Evolutionary conservation across 345 rosid genomes (phyloP).

Genomic region (Raphanus raphanistrum): DNA sequence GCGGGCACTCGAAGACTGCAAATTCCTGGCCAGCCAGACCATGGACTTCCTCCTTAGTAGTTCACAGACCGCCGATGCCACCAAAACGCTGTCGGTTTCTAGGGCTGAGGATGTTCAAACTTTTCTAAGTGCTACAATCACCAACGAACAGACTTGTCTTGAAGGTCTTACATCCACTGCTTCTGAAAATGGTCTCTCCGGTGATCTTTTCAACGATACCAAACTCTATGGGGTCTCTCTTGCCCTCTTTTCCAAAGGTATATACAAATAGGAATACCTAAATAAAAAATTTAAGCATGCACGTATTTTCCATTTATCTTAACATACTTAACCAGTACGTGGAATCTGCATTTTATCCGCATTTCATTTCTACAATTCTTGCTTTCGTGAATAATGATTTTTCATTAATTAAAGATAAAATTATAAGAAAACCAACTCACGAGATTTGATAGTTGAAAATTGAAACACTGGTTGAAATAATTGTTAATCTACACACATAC

Average conservation of each 20-base stretch:
- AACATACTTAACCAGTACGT: conserved; percentile 8
- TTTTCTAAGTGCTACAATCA: conserved; percentile 68
- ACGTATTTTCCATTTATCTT: conserved; percentile 13
- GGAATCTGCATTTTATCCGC: conserved; percentile 11
- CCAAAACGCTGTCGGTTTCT: conserved; percentile 42
- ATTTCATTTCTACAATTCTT: background rate
- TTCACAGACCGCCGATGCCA: conserved; percentile 45
- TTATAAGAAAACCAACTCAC: background rate
- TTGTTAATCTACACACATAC: background rate
- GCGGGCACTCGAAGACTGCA: conserved; percentile 81
- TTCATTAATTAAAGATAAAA: background rate
- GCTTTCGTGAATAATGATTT: background rate
- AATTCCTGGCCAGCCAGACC: conserved; percentile 51
- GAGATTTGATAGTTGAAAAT: background rate
- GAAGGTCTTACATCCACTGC: conserved; percentile 60
- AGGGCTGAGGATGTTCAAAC: conserved; percentile 73
- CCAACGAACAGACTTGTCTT: conserved; percentile 74
- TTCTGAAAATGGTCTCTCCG: conserved; percentile 53
- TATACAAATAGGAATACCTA: conserved; percentile 34
- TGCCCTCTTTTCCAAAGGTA: conserved; percentile 65
- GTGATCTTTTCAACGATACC: conserved; percentile 65
- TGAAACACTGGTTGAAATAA: background rate
- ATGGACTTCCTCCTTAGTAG: conserved; percentile 54
- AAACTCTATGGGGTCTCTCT: conserved; percentile 79
- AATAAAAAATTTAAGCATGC: conserved; percentile 40